phyloP scores from a whole-genome alignment of 2,329 filamentous ascomycete genomes.

The Neonectria sp. region DNA sequence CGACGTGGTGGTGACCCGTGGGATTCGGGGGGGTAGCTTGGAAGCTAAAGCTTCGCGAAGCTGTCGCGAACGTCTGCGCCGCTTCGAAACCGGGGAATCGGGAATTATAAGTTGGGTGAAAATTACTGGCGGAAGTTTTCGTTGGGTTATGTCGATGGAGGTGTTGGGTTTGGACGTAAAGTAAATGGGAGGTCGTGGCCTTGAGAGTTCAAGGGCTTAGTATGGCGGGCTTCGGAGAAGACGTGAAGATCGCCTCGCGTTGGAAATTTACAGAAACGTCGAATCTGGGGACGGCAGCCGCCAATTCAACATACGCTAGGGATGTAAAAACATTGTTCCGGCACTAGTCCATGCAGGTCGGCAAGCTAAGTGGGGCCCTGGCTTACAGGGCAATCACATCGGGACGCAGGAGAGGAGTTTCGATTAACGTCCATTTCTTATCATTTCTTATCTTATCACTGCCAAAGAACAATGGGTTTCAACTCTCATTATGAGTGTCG shows the following conservation, averaged over 20 bases:
- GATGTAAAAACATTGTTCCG: slow-evolving; percentile 55
- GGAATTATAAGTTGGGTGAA: neutral
- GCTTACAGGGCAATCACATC: neutral
- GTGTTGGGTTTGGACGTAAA: slow-evolving; percentile 26
- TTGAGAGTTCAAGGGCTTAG: slow-evolving; percentile 27
- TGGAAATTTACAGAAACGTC: slow-evolving; percentile 58
- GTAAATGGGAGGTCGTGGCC: slow-evolving; percentile 14
- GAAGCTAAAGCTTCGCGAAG: slow-evolving; percentile 41
- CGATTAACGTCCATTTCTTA: neutral
- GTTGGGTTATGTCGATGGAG: slow-evolving; percentile 19
- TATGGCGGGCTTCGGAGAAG: slow-evolving; percentile 29
- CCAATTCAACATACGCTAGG: slow-evolving; percentile 62
- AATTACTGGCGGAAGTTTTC: neutral
- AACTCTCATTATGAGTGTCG: neutral
- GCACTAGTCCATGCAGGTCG: slow-evolving; percentile 29
- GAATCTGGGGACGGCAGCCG: slow-evolving; percentile 57
- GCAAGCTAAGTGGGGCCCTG: slow-evolving; percentile 21
- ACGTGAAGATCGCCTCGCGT: slow-evolving; percentile 50
- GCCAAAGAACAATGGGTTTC: neutral
- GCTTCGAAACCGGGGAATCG: slow-evolving; percentile 22
- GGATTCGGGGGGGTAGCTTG: slow-evolving; percentile 37
- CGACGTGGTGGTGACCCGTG: slow-evolving; percentile 37
- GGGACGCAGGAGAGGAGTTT: neutral
- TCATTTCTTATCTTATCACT: slow-evolving; percentile 19
- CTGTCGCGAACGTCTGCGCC: slow-evolving; percentile 37